Percentiles rank a stretch among this genome's conserved stretches.
phyloP scores from a whole-genome alignment of 2,329 filamentous ascomycete genomes.

The Monascus ruber region DNA sequence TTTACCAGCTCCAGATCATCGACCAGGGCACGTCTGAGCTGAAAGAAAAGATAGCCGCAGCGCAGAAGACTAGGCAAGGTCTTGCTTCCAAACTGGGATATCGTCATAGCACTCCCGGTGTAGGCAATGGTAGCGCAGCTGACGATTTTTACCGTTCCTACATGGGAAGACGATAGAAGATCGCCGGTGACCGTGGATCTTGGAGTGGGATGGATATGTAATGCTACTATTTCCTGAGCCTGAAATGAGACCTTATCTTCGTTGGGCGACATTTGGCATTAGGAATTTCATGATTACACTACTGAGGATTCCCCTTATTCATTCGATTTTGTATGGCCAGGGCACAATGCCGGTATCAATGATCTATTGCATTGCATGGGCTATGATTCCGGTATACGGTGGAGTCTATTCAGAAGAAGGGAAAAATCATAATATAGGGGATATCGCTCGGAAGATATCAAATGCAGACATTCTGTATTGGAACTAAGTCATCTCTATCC shows the following conservation, averaged over 20 bases:
- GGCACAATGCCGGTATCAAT: too few relatives aligned
- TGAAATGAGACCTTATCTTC: too few relatives aligned
- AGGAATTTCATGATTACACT: too few relatives aligned
- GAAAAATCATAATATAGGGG: too few relatives aligned
- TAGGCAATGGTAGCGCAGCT: conserved; percentile 50
- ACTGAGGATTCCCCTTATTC: too few relatives aligned
- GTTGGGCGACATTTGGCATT: too few relatives aligned
- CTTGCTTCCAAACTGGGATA: conserved; percentile 34
- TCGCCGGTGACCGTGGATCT: conserved; percentile 6
- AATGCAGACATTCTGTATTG: background rate
- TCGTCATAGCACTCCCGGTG: conserved; percentile 21
- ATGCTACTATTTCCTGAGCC: conserved; percentile 8
- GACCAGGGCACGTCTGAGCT: conserved; percentile 72
- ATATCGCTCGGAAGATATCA: background rate
- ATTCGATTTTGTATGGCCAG: too few relatives aligned
- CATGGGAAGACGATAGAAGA: conserved; percentile 54
- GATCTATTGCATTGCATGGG: too few relatives aligned
- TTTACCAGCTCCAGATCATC: conserved; percentile 86
- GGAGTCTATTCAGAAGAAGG: too few relatives aligned
- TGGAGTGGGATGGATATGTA: conserved; percentile 4
- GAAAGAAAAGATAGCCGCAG: conserved; percentile 68
- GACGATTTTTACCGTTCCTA: conserved; percentile 90
- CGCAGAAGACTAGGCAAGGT: conserved; percentile 63
- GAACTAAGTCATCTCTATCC: background rate
- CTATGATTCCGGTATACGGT: too few relatives aligned